These are phyloP conservation scores for Epichloe scottii DNA, from an alignment of 2,329 filamentous ascomycete genomes.

Conservation along the genomic window DNA sequence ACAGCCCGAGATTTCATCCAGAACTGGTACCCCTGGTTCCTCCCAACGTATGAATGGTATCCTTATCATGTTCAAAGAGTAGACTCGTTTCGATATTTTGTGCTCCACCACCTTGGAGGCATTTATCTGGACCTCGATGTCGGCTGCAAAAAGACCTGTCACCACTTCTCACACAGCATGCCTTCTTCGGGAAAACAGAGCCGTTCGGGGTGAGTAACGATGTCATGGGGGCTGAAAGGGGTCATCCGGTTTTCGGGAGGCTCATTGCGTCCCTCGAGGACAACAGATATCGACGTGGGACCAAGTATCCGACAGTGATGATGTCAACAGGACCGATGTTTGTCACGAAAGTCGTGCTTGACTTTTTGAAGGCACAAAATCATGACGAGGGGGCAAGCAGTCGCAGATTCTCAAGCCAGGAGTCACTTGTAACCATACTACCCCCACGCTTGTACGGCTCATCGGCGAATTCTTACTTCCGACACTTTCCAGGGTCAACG, in stretches of 20 bases:
- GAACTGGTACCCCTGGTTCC: conserved; percentile 64
- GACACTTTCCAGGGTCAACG: not conserved
- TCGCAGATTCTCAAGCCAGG: not conserved
- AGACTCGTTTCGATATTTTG: conserved; percentile 69
- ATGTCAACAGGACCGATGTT: conserved; percentile 2
- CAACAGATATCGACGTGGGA: not conserved
- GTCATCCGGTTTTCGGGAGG: not conserved
- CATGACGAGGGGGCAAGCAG: not conserved
- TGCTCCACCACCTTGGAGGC: conserved; percentile 64
- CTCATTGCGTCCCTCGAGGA: not conserved
- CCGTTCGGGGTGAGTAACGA: conserved; percentile 1
- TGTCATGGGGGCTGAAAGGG: not conserved
- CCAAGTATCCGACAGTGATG: conserved; percentile 4
- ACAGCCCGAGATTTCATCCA: conserved; percentile 59
- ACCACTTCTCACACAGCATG: not conserved
- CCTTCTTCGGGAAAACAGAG: not conserved
- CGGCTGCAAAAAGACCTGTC: not conserved
- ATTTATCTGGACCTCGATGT: conserved; percentile 68
- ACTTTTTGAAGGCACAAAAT: not conserved
- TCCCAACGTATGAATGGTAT: conserved; percentile 63
- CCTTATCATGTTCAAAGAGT: conserved; percentile 64
- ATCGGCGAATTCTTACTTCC: not conserved
- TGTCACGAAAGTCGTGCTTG: not conserved
- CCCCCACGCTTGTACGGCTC: not conserved
- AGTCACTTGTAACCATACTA: not conserved